Percentiles rank a stretch among this genome's conserved stretches.
Conservation (phyloP, 352 stramenopile genomes). For the Globisporangium spinosum region DNA sequence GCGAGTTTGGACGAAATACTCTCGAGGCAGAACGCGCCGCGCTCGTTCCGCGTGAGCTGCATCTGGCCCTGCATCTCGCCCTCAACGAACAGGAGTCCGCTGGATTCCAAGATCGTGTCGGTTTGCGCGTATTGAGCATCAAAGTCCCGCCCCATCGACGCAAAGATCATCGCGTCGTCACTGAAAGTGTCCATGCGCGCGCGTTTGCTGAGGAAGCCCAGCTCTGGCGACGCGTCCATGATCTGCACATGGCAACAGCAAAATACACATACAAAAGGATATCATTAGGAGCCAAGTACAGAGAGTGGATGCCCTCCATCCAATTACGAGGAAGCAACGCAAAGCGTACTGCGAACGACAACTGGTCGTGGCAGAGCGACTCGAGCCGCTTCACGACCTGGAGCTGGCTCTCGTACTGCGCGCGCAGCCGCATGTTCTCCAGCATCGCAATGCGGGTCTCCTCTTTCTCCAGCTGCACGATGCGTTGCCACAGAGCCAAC, state of each 20-base stretch:
- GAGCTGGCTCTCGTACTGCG: conserved; percentile 34
- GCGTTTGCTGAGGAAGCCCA: conserved; percentile 5
- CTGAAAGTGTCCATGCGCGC: not conserved
- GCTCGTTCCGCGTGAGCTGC: not conserved
- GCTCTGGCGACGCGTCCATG: not conserved
- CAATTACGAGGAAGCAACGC: not conserved
- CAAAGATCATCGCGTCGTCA: conserved; percentile 19
- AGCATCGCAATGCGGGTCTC: conserved; percentile 26
- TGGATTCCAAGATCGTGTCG: not conserved
- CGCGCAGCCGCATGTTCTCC: conserved; percentile 32
- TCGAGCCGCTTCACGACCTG: conserved; percentile 33
- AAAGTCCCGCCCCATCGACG: conserved; percentile 11
- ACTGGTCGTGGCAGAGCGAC: conserved; percentile 25
- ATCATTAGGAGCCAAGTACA: too few species aligned
- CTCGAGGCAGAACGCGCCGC: conserved; percentile 4
- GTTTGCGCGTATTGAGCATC: conserved; percentile 9
- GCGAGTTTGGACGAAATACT: not conserved
- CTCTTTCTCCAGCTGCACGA: conserved; percentile 28
- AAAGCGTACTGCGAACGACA: not conserved
- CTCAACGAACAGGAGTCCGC: not conserved
- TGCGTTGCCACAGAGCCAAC: conserved; percentile 26
- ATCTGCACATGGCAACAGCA: not conserved
- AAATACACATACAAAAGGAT: not conserved
- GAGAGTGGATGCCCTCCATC: too few species aligned
- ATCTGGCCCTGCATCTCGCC: conserved; percentile 3